Percentiles rank a stretch among this genome's conserved stretches.
These are phyloP conservation scores for Aphanocladium album DNA, from an alignment of 2,329 filamentous ascomycete genomes.

Conservation along the genomic window DNA sequence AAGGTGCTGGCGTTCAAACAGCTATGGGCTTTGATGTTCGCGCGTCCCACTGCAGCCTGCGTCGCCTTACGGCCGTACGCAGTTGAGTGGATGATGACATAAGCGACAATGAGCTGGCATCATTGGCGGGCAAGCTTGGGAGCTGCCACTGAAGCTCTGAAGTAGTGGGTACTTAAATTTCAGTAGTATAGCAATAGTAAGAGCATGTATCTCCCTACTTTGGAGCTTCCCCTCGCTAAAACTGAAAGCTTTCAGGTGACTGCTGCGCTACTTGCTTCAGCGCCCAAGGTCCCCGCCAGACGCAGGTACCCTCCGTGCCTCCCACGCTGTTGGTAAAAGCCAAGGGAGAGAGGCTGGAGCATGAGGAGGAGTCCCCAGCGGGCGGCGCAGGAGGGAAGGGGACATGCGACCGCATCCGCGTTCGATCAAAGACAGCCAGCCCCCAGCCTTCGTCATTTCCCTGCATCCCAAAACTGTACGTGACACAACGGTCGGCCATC, in stretches of 20 bases:
- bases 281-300: neutral
- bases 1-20: slow-evolving; percentile 16
- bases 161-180: neutral
- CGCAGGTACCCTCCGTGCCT: neutral
- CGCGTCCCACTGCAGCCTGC: slow-evolving; percentile 35
- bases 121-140: slow-evolving; percentile 24
- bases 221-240: neutral
- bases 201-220: neutral
- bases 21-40: slow-evolving; percentile 18
- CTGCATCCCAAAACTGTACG: neutral
- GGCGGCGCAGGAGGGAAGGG: neutral
- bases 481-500: slow-evolving; percentile 1
- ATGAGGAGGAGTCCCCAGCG: too few species aligned
- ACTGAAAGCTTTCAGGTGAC: neutral
- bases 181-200: accelerated
- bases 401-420: slow-evolving; percentile 12
- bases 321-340: neutral
- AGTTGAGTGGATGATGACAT: slow-evolving; percentile 17
- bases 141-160: neutral
- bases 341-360: too few species aligned
- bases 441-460: slow-evolving; percentile 15
- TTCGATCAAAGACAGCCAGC: slow-evolving; percentile 5
- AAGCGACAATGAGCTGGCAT: slow-evolving; percentile 9
- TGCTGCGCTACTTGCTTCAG: neutral
- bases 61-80: slow-evolving; percentile 3